Evolutionary conservation across 495 filamentous ascomycete genomes (phyloP), one percentile per base, ranked within the genome.

Genomic region (Halenospora varia): DNA sequence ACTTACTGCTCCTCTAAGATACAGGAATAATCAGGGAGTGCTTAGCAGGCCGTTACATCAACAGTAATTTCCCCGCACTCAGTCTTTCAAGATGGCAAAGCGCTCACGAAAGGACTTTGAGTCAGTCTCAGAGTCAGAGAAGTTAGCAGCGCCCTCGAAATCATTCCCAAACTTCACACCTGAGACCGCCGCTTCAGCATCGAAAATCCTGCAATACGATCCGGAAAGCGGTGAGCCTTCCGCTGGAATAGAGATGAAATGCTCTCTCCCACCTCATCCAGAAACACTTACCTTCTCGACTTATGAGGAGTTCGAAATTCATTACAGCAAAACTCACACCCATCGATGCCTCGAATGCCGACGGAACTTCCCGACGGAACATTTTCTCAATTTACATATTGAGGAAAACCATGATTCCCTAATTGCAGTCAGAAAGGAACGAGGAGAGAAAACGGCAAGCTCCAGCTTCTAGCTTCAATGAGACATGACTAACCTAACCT

Each of bases 381-480:
- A 80, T 65, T 86, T 94, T 51, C 73, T 98, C 55, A 76, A 80
- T 61, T 66, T 98, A 2, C 94, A 98, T 70, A 96, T 97, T 59
- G 83, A 88, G 60, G 94, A 98, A 70, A 90, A 88, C 57, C 94
- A 98, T 73, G 92, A 98, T 73, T 77, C 88, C 1, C 75, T 97
- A 46, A 77, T 75, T 39, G 84, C 81, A 35, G 81, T 88, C n/a
- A 81, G 75, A 56, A 78, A 81, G 61, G 91, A 89, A 46, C 78
- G 81, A 44, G 93, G 90, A 24, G 93, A 96, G 68, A 93, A 91
- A 60, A 96, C 87, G 1, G 91, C 95, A 77, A 68, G 86, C 74
- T n/a, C 22, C 9, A 18, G 4, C 25, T 26, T 22, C 42, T 49
- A 19, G 51, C 1, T 39, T 48, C 24, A 15, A 20, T 47, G 24